Conservation (phyloP, 2,329 filamentous ascomycete genomes). For the Penicillium sp. region DNA sequence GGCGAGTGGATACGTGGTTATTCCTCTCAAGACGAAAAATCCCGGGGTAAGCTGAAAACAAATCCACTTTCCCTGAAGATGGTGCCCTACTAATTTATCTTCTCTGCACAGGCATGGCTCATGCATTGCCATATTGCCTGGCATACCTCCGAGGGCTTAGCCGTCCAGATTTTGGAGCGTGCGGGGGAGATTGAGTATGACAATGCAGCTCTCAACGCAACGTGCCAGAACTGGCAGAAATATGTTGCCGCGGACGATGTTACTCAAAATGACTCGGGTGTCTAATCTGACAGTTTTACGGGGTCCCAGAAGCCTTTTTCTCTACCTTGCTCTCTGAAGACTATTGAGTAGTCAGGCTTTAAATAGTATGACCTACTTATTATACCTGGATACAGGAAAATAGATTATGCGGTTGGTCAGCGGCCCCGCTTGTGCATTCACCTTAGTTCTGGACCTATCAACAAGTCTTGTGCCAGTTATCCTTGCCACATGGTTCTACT, state of each 20-base stretch:
- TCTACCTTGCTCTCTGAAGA: too few relatives aligned
- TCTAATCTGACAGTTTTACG: neutral
- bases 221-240: slow-evolving; percentile 24
- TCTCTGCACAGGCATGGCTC: slow-evolving; percentile 30
- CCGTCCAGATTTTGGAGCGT: slow-evolving; percentile 39
- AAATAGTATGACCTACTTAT: too few relatives aligned
- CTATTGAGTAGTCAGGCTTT: too few relatives aligned
- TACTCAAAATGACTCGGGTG: slow-evolving; percentile 17
- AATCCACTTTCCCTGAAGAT: too few relatives aligned
- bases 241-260: slow-evolving; percentile 21
- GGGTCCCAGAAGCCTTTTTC: too few relatives aligned
- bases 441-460: too few relatives aligned
- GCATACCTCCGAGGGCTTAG: slow-evolving; percentile 36
- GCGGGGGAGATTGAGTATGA: slow-evolving; percentile 28
- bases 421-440: too few relatives aligned
- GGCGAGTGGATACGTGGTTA: slow-evolving; percentile 51
- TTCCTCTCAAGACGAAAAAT: slow-evolving; percentile 59
- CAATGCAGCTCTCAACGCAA: slow-evolving; percentile 22
- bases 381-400: too few relatives aligned
- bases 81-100: too few relatives aligned
- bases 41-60: slow-evolving; percentile 42
- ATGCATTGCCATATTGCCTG: slow-evolving; percentile 43
- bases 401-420: too few relatives aligned
- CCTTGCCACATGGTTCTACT: too few relatives aligned
- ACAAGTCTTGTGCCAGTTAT: too few relatives aligned